Base-by-base conservation (phyloP, 768 basidiomycete species). In the Leucocoprinus leucothites region DNA sequence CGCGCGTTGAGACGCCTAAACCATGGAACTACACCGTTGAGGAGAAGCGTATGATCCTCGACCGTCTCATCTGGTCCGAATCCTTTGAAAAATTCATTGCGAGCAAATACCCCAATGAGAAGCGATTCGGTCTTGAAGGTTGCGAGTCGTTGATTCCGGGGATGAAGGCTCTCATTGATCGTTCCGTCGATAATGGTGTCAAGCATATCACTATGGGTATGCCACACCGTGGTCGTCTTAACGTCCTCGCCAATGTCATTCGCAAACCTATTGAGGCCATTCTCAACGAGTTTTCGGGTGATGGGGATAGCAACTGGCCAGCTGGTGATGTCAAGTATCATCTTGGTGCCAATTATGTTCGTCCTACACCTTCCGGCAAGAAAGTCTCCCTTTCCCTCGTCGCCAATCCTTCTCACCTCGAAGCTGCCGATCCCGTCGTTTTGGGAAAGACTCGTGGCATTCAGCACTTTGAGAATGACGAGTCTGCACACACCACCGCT, bases 51-150 rank as follows among this genome's bases (percentile, higher is more conserved):
- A 95, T 98, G 91, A 95, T 99, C 60, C 84, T 99, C 53, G 97
- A 99, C 74, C 91, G 97, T 58, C 87, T 98, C 63, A 98, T 98
- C 69, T 99, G 97, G 97, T 98, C 96, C n/a, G 97, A 98, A 65
- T 89, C 91, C 3, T 98, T 98, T 66, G 97, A 99, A 71, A 94
- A 94, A 66, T 99, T 98, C 81, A 94, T 99, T 60, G 89, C 94
- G 19, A 91, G 85, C 80, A 99, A 98, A 71, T 97, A 92, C 74
- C 97, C 97, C 62, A 99, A 98, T 74, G 97, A 99, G 79, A 99
- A 99, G 74, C 89, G 97, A 45, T 99, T 99, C 72, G 97, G 97
- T 71, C 82, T 99, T 41, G 97, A 99, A 72, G 97, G 97, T 53
- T 97, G 94, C 71, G 97, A 99, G 73, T 83, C 93, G 25, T 86